Evolutionary conservation across 163 green algal species (phyloP).

Genomic region (Volvox carteri): DNA sequence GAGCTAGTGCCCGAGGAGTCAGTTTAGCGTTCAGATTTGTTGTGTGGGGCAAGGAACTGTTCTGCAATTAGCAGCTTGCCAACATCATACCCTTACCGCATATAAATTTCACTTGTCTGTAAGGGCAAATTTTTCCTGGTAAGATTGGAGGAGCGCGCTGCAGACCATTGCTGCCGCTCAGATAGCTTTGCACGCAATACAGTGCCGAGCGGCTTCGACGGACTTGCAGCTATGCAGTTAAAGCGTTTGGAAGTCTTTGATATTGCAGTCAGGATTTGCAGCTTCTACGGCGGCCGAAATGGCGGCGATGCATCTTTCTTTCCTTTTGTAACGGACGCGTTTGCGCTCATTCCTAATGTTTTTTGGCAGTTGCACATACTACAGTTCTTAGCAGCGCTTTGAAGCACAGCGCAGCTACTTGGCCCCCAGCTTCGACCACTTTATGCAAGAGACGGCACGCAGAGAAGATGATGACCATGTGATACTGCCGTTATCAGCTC

Average conservation of each 20-base stretch:
- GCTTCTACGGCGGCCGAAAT: conserved; percentile 15
- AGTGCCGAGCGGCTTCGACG: too few relatives aligned
- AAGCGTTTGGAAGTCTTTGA: background rate
- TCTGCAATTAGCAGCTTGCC: background rate
- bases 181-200: too few relatives aligned
- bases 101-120: background rate
- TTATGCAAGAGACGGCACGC: background rate
- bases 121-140: background rate
- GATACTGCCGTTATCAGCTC: too few relatives aligned
- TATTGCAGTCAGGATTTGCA: background rate
- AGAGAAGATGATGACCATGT: too few relatives aligned
- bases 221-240: background rate
- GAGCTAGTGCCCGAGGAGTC: background rate
- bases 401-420: background rate
- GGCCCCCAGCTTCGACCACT: background rate
- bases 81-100: background rate
- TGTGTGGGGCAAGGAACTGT: background rate
- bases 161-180: too few relatives aligned
- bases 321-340: too few relatives aligned
- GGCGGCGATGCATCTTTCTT: conserved; percentile 1
- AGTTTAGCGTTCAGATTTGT: background rate
- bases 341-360: too few relatives aligned
- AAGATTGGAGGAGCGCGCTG: background rate
- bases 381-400: background rate
- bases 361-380: too few relatives aligned